Evolutionary conservation across 2,329 filamentous ascomycete species (phyloP), one percentile per base, ranked within the genome.

Genomic region (Ophiostoma novo-ulmi): DNA sequence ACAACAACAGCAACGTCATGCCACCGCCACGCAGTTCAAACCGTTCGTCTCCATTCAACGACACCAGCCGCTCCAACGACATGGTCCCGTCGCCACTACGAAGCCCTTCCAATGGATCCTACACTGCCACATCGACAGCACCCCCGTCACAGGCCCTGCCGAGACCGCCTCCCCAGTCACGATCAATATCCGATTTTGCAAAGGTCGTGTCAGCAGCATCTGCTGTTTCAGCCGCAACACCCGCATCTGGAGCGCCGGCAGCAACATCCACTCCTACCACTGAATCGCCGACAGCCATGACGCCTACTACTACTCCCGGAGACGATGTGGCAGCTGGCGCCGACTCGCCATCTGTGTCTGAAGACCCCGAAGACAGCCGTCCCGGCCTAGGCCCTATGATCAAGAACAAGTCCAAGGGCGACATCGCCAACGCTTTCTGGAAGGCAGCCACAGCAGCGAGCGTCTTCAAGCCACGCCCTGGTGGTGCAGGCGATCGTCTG

Each of bases 331-430:
- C 58, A 20, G n/a, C 48, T 17, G 75, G 63, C 67, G 26, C 71
- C 48, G 1, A 75, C 1, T 35, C 68, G 14, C 70, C 72, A 13
- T 14, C 67, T 0, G 39, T 64, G 1, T 76, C 78, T 0, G 70
- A 75, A 6, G 77, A 78, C 6, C 73, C 76, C 48, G 75, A 71
- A 2, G 83, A 85, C 1, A 76, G 73, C 7, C 81, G 92, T n/a
- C 92, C 93, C 22, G 93, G 93, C 0, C 84, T 97, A 7, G 93
- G 93, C 0, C 92, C 93, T 1, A 97, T 97, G 94, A 90, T 97
- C 76, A 94, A 92, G 79, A 88, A 90, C 73, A 87, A 86, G 73
- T 89, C 88, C 1, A 88, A 86, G 73, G 85, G 84, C n/a, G 89
- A 95, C 71, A 84, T 95, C 75, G 91, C 91, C 26, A 89, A 87